A percentile compares a stretch with the other conserved stretches of the same genome.
Evolutionary conservation across 2,329 filamentous ascomycete genomes (phyloP).

Genomic region (Trichophyton rubrum): DNA sequence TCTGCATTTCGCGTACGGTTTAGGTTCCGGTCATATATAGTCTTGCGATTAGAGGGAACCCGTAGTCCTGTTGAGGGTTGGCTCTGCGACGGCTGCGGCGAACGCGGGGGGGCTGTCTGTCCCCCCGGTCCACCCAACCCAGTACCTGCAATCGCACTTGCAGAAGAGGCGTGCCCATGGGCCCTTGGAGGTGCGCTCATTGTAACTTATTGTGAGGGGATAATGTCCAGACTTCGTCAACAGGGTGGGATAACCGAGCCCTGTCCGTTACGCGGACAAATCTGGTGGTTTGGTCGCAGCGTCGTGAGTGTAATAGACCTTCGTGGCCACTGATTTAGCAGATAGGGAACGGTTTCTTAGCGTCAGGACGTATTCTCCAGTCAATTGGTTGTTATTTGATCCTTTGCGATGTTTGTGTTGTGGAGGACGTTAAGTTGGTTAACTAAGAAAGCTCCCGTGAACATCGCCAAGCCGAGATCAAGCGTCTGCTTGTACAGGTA

Average conservation of each 20-base stretch:
- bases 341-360: too few species aligned
- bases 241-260: neutral
- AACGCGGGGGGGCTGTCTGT: neutral
- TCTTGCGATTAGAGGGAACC: constrained; percentile 86
- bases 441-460: neutral
- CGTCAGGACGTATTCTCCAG: neutral
- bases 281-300: too few species aligned
- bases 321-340: neutral
- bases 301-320: too few species aligned
- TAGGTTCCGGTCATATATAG: constrained; percentile 91
- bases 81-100: constrained; percentile 5
- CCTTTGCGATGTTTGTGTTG: neutral
- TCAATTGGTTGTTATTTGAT: neutral
- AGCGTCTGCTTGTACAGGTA: neutral
- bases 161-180: constrained; percentile 12
- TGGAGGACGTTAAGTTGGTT: neutral
- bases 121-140: neutral
- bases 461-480: neutral
- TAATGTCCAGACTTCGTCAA: neutral
- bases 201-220: neutral
- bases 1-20: constrained; percentile 82
- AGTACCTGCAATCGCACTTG: constrained; percentile 8
- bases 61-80: constrained; percentile 49
- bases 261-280: neutral
- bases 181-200: constrained; percentile 9